Conservation (phyloP, 1,139 yeast genomes). For the Suhomyces wounanorum region DNA sequence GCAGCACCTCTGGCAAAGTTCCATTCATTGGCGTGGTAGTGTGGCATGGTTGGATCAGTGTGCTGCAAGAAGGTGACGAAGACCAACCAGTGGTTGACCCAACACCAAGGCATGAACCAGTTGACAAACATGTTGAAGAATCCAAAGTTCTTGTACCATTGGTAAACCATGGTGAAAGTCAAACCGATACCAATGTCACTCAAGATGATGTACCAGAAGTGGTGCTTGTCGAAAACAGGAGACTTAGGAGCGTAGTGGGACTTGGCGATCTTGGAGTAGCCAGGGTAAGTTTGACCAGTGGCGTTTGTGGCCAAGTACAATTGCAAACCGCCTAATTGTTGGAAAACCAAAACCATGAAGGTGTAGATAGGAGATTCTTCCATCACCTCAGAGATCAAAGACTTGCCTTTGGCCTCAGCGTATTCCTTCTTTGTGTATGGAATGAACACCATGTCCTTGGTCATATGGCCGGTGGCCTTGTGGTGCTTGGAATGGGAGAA, state of each 20-base stretch:
- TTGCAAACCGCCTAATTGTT: conserved; percentile 59
- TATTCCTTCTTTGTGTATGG: conserved; percentile 53
- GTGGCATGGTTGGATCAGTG: conserved; percentile 60
- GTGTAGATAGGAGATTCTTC: conserved; percentile 59
- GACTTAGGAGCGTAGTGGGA: conserved; percentile 56
- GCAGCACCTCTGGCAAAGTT: conserved; percentile 69
- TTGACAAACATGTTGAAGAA: conserved; percentile 48
- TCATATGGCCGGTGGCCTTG: conserved; percentile 62
- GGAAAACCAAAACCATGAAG: conserved; percentile 44
- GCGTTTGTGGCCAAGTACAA: conserved; percentile 51
- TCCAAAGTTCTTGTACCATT: conserved; percentile 52
- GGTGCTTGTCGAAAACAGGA: conserved; percentile 55
- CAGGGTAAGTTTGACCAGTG: conserved; percentile 53
- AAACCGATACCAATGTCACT: conserved; percentile 57
- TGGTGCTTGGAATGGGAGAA: conserved; percentile 63
- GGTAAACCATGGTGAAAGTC: conserved; percentile 42
- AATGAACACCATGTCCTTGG: conserved; percentile 63
- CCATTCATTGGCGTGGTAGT: conserved; percentile 59
- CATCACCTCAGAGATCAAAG: conserved; percentile 45
- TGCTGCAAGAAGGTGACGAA: conserved; percentile 64
- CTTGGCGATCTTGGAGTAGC: conserved; percentile 33
- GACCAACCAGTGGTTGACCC: conserved; percentile 66
- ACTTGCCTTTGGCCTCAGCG: conserved; percentile 27
- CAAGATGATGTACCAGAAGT: conserved; percentile 55
- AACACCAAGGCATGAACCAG: conserved; percentile 58